These are phyloP conservation scores for Bruguiera gymnorhiza DNA, from an alignment of 345 rosid species.

Conservation along the genomic window DNA sequence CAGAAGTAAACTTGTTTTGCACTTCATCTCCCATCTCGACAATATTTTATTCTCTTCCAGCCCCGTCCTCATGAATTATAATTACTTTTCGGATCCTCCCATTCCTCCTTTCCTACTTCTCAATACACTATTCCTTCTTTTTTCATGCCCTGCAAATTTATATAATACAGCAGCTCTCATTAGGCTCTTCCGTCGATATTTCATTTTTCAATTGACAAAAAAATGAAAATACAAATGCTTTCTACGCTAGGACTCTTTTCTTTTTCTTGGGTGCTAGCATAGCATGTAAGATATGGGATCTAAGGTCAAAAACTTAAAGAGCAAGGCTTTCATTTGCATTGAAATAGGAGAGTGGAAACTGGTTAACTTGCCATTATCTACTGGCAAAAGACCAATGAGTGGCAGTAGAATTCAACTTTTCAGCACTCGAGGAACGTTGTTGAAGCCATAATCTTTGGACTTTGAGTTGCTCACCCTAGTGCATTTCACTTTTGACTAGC, in stretches of 20 bases:
- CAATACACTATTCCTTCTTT: not conserved
- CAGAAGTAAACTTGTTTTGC: constrained; percentile 32
- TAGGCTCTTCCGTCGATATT: no score
- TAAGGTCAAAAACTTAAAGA: no score
- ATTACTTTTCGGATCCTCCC: not conserved
- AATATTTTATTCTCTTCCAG: not conserved
- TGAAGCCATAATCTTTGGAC: constrained; percentile 42
- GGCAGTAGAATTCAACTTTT: constrained; percentile 27
- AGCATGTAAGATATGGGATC: no score
- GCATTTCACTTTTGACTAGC: constrained; percentile 46
- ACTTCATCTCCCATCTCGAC: constrained; percentile 39
- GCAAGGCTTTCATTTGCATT: no score
- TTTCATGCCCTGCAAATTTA: no score
- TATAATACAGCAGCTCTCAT: no score
- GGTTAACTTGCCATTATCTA: not conserved
- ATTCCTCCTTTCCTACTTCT: constrained; percentile 5
- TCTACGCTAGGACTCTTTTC: no score
- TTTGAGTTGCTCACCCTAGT: constrained; percentile 38
- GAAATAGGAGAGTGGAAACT: not conserved
- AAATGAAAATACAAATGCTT: no score
- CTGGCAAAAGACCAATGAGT: constrained; percentile 15
- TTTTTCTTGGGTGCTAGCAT: no score
- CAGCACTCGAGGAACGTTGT: constrained; percentile 47
- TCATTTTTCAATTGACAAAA: no score
- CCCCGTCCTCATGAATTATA: not conserved